Evolutionary conservation across 1,284 basidiomycete genomes (phyloP).

Genomic region (Leccinum ponderosum): DNA sequence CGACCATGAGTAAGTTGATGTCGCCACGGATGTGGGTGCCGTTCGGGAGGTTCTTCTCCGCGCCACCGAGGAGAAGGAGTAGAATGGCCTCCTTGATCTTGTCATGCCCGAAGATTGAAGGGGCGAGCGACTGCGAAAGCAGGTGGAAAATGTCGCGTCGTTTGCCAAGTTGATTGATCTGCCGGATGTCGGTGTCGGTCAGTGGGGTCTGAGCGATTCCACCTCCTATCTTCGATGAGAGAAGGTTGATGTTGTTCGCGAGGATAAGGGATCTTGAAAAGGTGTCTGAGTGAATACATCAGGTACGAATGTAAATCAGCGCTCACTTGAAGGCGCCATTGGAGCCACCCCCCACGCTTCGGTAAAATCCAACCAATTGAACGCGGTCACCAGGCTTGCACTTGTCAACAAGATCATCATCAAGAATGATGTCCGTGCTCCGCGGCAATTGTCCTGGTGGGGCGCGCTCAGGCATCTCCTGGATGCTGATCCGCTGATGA

Average conservation of each 20-base stretch:
- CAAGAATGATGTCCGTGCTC: slow-evolving; percentile 93
- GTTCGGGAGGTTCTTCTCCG: slow-evolving; percentile 97
- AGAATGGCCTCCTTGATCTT: slow-evolving; percentile 95
- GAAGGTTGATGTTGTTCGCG: slow-evolving; percentile 95
- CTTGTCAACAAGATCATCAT: slow-evolving; percentile 95
- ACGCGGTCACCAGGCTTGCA: slow-evolving; percentile 99
- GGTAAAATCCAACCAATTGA: slow-evolving; percentile 94
- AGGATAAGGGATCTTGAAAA: slow-evolving; percentile 82
- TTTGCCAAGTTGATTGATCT: slow-evolving; percentile 94
- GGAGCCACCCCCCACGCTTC: slow-evolving; percentile 89
- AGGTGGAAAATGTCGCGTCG: slow-evolving; percentile 84
- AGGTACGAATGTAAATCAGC: slow-evolving; percentile 5
- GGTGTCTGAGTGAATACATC: slow-evolving; percentile 10
- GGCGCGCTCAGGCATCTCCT: slow-evolving; percentile 99
- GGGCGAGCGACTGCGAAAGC: slow-evolving; percentile 93
- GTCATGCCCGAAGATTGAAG: slow-evolving; percentile 96
- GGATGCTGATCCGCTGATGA: slow-evolving; percentile 96
- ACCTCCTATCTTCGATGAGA: slow-evolving; percentile 95
- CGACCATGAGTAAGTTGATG: slow-evolving; percentile 99
- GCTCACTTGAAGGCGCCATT: slow-evolving; percentile 91
- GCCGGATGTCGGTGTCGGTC: slow-evolving; percentile 94
- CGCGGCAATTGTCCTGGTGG: slow-evolving; percentile 96
- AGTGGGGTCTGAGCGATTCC: slow-evolving; percentile 93
- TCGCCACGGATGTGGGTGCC: slow-evolving; percentile 99
- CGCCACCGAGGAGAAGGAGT: slow-evolving; percentile 91